These are phyloP conservation scores for Triglochin maritima DNA, from an alignment of 106 monocot genomes.

Conservation along the genomic window DNA sequence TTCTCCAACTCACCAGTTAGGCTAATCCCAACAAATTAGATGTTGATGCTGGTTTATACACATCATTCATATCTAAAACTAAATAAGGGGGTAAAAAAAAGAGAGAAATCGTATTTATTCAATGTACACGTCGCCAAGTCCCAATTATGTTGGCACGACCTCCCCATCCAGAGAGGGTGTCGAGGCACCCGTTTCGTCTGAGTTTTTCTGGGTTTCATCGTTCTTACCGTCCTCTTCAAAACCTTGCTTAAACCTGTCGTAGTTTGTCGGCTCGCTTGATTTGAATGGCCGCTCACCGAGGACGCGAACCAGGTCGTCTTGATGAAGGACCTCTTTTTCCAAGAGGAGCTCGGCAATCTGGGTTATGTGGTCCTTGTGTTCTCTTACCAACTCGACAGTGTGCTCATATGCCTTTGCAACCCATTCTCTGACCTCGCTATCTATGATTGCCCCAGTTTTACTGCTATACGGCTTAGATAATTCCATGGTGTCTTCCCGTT, in stretches of 20 bases:
- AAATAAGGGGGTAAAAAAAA: background rate
- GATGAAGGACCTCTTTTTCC: constrained; percentile 85
- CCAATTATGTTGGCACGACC: constrained; percentile 39
- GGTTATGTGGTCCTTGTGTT: constrained; percentile 57
- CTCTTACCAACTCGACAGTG: constrained; percentile 42
- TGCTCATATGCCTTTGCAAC: constrained; percentile 62
- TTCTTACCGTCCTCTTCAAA: constrained; percentile 30
- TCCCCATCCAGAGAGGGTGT: constrained; percentile 37
- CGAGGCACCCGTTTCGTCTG: constrained; percentile 4
- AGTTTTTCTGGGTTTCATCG: background rate
- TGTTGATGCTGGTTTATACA: background rate
- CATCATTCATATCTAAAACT: background rate
- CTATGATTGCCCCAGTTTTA: constrained; percentile 76
- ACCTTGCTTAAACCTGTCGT: constrained; percentile 58
- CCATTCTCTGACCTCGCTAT: constrained; percentile 76
- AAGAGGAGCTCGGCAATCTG: constrained; percentile 82
- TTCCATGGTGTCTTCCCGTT: constrained; percentile 55
- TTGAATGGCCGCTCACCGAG: constrained; percentile 76
- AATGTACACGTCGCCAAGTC: background rate
- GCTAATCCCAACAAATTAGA: background rate
- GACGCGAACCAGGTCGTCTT: constrained; percentile 59
- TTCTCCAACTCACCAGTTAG: background rate
- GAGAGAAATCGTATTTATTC: background rate
- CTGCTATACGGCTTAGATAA: constrained; percentile 80
- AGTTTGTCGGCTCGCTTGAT: constrained; percentile 57